Conservation (phyloP, 1,284 basidiomycete species). For the Ustilago sp. region DNA sequence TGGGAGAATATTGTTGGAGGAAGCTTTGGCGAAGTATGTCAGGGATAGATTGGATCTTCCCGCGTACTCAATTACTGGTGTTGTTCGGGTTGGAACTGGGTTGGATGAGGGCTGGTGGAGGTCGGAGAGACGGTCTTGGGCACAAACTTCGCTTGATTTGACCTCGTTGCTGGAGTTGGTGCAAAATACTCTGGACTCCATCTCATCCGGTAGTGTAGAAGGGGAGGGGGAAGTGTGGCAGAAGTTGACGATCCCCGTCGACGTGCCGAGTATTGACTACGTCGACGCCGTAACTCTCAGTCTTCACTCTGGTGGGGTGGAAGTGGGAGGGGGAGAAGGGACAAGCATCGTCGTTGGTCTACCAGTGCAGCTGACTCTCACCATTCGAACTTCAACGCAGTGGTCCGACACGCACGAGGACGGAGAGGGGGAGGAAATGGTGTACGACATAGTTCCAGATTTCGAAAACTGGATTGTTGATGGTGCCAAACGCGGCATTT, state of each 20-base stretch:
- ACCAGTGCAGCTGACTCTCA: constrained; percentile 32
- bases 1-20: constrained; percentile 20
- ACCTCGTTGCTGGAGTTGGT: constrained; percentile 6
- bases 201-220: neutral
- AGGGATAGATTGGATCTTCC: constrained; percentile 40
- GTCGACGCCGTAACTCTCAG: constrained; percentile 49
- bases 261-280: constrained; percentile 46
- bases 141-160: neutral
- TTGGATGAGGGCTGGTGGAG: constrained; percentile 41
- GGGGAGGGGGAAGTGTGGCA: constrained; percentile 33
- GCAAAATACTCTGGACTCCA: constrained; percentile 1
- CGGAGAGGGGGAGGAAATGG: constrained; percentile 23
- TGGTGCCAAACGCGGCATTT: constrained; percentile 52
- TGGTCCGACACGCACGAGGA: constrained; percentile 26
- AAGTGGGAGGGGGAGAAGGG: neutral
- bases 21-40: constrained; percentile 31
- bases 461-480: constrained; percentile 62
- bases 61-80: constrained; percentile 38
- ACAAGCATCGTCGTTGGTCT: constrained; percentile 37
- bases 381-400: constrained; percentile 28
- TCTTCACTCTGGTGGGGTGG: neutral
- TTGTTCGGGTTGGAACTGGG: constrained; percentile 14
- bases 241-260: constrained; percentile 54
- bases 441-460: constrained; percentile 59
- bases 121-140: constrained; percentile 24